Evolutionary conservation across 768 basidiomycete species (phyloP), one percentile per base, ranked within the genome.

Genomic region (Neoboletus subvelutipes): DNA sequence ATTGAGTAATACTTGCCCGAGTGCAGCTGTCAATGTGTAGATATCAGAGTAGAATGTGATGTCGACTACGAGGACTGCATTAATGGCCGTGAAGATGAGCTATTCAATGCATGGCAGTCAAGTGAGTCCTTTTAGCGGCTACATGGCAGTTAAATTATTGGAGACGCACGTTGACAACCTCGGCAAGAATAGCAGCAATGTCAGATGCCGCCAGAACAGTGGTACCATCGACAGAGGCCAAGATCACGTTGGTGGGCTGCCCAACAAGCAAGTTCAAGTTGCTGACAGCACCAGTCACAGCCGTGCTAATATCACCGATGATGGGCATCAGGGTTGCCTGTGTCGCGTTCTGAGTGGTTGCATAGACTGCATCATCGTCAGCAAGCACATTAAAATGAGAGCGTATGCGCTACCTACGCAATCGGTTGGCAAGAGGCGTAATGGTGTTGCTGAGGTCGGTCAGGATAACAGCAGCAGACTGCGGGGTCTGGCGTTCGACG

Each of bases 311-410:
- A 12, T 28, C 22, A 20, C 46, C 15, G 13, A 64, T 50, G 47
- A 64, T 53, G 20, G 50, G 43, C 2, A 8, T 31, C 50, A 64
- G 40, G 11, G 2, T 50, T 7, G 1, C 61, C 49, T 54, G n/a
- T 4, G 63, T 63, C 29, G 61, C 61, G 29, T 60, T 63, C 15
- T 34, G 34, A 22, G 46, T 3, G 13, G 24, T 63, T 17, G 57
- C 61, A 43, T 52, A 64, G 7, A 45, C 63, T 63, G 34, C 18
- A 47, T 28, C 28, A 36, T 47, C 17, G 9, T 59, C 37, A 47
- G 45, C 13, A 37, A 29, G 31, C 11, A 2, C 15, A 54, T 43
- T n/a, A 5, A 37, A 45, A 20, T 13, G n/a, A 42, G 26, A 26
- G 12, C 1, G 1, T 11, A 22, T 20, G 24, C 29, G 15, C 36